These are phyloP conservation scores for Amanita muscaria DNA, from an alignment of 768 basidiomycete genomes.

Conservation along the genomic window DNA sequence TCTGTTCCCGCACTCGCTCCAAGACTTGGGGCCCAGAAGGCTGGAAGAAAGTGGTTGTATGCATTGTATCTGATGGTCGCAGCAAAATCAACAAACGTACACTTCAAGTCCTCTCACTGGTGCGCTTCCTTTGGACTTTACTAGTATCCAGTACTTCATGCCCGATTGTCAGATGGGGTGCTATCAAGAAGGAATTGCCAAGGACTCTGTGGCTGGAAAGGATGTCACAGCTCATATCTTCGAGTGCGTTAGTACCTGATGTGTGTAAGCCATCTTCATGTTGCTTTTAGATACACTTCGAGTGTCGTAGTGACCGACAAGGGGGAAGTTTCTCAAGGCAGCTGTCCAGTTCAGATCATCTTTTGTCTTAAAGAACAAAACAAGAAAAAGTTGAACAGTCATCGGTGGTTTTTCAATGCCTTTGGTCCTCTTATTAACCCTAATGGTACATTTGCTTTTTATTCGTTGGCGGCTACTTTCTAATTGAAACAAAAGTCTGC, in stretches of 20 bases:
- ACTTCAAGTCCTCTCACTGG: conserved; percentile 78
- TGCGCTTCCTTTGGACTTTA: conserved; percentile 23
- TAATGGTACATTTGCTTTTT: conserved; percentile 42
- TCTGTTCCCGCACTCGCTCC: conserved; percentile 60
- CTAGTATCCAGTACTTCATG: neutral
- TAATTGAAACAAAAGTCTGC: conserved; percentile 51
- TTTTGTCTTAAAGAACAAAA: conserved; percentile 94
- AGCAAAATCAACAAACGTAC: conserved; percentile 86
- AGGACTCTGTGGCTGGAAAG: conserved; percentile 81
- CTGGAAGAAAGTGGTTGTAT: conserved; percentile 88
- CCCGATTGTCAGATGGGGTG: conserved; percentile 55
- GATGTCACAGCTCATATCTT: conserved; percentile 93
- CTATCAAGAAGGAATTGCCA: conserved; percentile 85
- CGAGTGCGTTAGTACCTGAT: conserved; percentile 43
- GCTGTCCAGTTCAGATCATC: conserved; percentile 77
- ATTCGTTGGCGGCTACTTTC: neutral
- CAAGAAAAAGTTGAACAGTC: conserved; percentile 94
- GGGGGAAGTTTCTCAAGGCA: conserved; percentile 70
- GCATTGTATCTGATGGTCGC: conserved; percentile 79
- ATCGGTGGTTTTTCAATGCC: conserved; percentile 97
- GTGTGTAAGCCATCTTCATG: neutral
- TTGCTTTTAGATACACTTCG: conserved; percentile 54
- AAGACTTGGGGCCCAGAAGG: conserved; percentile 84
- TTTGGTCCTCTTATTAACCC: conserved; percentile 83
- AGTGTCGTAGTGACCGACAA: conserved; percentile 69